Evolutionary conservation across 371 early-diverging fungal species (phyloP), one percentile per base, ranked within the genome.

Genomic region (Basidiobolus heterosporus): DNA sequence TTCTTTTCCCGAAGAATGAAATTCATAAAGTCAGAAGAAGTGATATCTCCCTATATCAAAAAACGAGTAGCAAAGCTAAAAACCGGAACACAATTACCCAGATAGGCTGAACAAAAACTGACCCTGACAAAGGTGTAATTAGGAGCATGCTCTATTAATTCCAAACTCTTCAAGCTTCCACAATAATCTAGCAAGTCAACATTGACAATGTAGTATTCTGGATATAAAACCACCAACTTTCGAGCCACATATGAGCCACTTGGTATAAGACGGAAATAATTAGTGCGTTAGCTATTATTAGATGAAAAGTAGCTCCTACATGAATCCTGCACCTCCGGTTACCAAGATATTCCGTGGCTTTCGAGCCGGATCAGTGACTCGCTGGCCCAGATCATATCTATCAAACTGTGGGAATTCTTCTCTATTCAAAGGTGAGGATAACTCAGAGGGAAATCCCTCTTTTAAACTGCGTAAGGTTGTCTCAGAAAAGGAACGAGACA

Each of bases 321-420:
- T 86, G 67, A 89, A 89, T 3, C 89, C 89, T 16, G 89, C 88
- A 24, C 85, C 87, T 39, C 89, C 89, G 0, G 89, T 89, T n/a
- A 88, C 58, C 19, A 88, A 65, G 22, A 88, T 73, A 24, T 42
- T 20, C 13, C 19, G 13, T 5, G 42, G 22, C 3, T 2, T 15
- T 42, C 18, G 20, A 22, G 4, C 19, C 14, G 13, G 13, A 22
- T 20, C 11, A 15, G 22, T 13, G 8, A 22, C 42, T 5, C 42
- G 42, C 42, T 42, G 20, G 40, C 42, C 42, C 5, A 42, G 17
- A 11, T 42, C 42, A 13, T 42, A 17, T 18, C 42, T 17, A 18
- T 42, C 42, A 18, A 42, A 42, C 22, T 15, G 20, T 22, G 42
- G 22, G 11, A 42, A 20, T 11, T 13, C 13, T 5, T 22, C 42